phyloP scores from a whole-genome alignment of 2,329 filamentous ascomycete species.

The Colletotrichum gloeosporioides region DNA sequence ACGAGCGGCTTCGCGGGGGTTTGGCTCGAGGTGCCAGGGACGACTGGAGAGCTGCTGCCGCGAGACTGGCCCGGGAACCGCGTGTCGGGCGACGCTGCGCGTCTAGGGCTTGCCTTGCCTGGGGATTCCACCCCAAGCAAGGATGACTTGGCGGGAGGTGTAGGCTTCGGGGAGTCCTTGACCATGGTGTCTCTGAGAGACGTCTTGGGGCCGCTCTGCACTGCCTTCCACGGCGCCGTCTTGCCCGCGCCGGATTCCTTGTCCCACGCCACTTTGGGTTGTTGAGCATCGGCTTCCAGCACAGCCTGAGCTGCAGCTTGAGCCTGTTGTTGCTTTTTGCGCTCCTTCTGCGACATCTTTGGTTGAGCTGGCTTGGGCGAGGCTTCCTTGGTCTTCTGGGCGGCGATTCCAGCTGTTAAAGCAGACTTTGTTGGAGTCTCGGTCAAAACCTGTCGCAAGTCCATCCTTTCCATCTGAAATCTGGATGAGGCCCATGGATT shows the following conservation, averaged over 20 bases:
- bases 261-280: conserved; percentile 51
- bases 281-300: conserved; percentile 36
- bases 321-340: conserved; percentile 80
- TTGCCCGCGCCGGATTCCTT: conserved; percentile 41
- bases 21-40: conserved; percentile 30
- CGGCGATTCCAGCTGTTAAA: conserved; percentile 59
- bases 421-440: conserved; percentile 59
- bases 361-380: conserved; percentile 41
- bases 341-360: conserved; percentile 90
- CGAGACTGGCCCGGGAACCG: conserved; percentile 64
- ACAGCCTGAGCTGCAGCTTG: conserved; percentile 55
- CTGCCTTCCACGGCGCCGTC: conserved; percentile 71
- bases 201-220: conserved; percentile 51
- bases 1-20: conserved; percentile 47
- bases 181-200: conserved; percentile 55
- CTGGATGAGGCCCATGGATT: conserved; percentile 56
- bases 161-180: conserved; percentile 32
- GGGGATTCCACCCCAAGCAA: conserved; percentile 48
- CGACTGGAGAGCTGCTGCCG: conserved; percentile 36
- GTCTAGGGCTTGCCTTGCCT: conserved; percentile 43
- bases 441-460: conserved; percentile 78
- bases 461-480: conserved; percentile 67
- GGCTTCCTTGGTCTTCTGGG: conserved; percentile 50
- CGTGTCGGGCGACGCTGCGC: conserved; percentile 67
- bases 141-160: conserved; percentile 42